Evolutionary conservation across 108 stramenopile species (phyloP), one percentile per base, ranked within the genome.

Genomic region (Fistulifera solaris): DNA sequence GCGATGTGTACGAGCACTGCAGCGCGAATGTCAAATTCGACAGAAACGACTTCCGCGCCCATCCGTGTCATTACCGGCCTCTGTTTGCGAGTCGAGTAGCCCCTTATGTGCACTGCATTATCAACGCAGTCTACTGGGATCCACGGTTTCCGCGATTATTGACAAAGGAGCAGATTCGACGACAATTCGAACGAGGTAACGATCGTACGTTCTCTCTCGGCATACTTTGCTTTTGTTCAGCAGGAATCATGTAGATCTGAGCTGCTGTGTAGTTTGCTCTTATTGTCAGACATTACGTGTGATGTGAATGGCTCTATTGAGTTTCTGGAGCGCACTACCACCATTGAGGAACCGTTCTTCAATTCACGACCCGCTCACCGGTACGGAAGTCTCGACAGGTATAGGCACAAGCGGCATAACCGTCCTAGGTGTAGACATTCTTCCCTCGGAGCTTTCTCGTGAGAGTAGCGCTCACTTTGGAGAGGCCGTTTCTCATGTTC

Each of bases 71-170:
- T n/a, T 94, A 94, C 60, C 63, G 68, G 53, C 66, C 73, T 24
- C 59, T 63, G 25, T 94, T 94, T 69, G 62, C 71, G 19, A 54
- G 63, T 31, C 62, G 53, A 22, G 55, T 87, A 28, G 82, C 81
- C 35, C 88, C 86, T 5, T 63, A 78, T 54, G 48, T 59, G 43
- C 71, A 73, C 57, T 83, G 85, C 21, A 31, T 94, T 22, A 66
- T 89, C 18, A 90, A 88, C 62, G 75, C 84, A 24, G 76, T 75
- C 22, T 94, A 90, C 62, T 94, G 93, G 93, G 88, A 94, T 55
- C 64, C 75, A 40, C 64, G 82, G 22, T 94, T 67, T 67, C 88
- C 93, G 19, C 70, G 85, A 15, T 45, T 89, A 6, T 35, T 93
- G 15, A 80, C 85, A 8, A 83, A 81, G 59, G 57, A 66, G 22